Conservation (phyloP, 2,329 filamentous ascomycete species). For the Alternaria angustiovoidea region DNA sequence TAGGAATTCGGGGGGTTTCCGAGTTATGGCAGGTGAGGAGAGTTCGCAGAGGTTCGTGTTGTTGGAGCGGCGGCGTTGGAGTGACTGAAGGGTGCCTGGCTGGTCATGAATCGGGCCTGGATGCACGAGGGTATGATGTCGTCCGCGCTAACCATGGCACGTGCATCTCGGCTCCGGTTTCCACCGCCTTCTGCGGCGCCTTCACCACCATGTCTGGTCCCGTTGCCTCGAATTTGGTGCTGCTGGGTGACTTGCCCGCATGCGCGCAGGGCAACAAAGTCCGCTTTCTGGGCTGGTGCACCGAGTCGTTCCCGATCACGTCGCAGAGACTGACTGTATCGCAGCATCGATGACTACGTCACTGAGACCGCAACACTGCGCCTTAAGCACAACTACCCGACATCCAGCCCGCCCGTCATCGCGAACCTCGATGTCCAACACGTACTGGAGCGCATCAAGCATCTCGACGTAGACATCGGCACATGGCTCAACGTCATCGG, state of each 20-base stretch:
- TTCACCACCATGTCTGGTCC: conserved; percentile 55
- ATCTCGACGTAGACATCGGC: conserved; percentile 73
- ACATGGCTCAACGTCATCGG: conserved; percentile 91
- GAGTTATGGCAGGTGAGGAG: conserved; percentile 1
- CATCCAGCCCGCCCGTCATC: conserved; percentile 47
- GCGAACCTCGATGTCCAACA: conserved; percentile 76
- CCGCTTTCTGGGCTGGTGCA: conserved; percentile 91
- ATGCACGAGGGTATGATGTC: conserved; percentile 37
- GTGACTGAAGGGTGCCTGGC: conserved; percentile 25
- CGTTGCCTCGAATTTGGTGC: conserved; percentile 63
- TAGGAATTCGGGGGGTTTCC: background rate
- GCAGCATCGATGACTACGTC: conserved; percentile 67
- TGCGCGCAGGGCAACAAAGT: conserved; percentile 75
- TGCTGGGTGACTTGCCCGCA: conserved; percentile 56
- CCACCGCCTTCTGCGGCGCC: conserved; percentile 13
- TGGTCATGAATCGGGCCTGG: conserved; percentile 28
- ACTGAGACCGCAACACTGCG: conserved; percentile 67
- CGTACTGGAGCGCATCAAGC: conserved; percentile 70
- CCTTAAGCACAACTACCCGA: conserved; percentile 73
- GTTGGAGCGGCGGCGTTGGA: conserved; percentile 20
- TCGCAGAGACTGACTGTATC: conserved; percentile 18
- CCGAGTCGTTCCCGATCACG: background rate
- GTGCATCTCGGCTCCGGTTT: conserved; percentile 24
- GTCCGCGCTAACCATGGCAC: conserved; percentile 29
- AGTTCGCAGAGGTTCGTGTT: conserved; percentile 8